These are phyloP conservation scores for Paxillus ammoniavirescens DNA, from an alignment of 768 basidiomycete genomes.

Conservation along the genomic window DNA sequence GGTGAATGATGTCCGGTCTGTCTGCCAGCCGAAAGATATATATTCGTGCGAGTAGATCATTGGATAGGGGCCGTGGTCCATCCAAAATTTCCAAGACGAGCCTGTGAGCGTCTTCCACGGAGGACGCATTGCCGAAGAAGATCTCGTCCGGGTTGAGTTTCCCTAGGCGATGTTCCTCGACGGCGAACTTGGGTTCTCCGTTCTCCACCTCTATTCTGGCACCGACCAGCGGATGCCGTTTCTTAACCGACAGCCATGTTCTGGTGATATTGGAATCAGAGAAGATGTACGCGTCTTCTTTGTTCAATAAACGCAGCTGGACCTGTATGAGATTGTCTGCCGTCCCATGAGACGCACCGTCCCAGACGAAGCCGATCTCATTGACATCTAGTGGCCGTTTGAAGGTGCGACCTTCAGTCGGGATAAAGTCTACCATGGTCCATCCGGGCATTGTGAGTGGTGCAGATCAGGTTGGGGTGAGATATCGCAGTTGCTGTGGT, in stretches of 20 bases:
- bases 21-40: slow-evolving; percentile 41
- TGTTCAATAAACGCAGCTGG: slow-evolving; percentile 26
- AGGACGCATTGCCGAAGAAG: slow-evolving; percentile 30
- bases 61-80: slow-evolving; percentile 39
- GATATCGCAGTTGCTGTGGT: too few relatives aligned
- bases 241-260: slow-evolving; percentile 49
- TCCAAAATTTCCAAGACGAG: slow-evolving; percentile 30
- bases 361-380: slow-evolving; percentile 32
- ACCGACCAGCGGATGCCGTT: slow-evolving; percentile 48
- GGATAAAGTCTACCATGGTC: slow-evolving; percentile 8
- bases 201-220: slow-evolving; percentile 33
- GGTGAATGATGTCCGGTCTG: slow-evolving; percentile 34
- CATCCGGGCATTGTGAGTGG: slow-evolving; percentile 10
- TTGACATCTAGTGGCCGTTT: slow-evolving; percentile 27
- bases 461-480: too few relatives aligned
- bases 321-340: slow-evolving; percentile 13
- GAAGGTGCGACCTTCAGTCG: slow-evolving; percentile 12
- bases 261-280: slow-evolving; percentile 34
- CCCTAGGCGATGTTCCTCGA: slow-evolving; percentile 37
- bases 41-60: slow-evolving; percentile 40
- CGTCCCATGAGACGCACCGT: slow-evolving; percentile 33
- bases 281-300: slow-evolving; percentile 23
- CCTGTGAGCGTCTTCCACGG: slow-evolving; percentile 33
- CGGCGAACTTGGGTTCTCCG: slow-evolving; percentile 35
- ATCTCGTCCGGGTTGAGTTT: slow-evolving; percentile 39